Conservation (phyloP, 805 yeast species). For the Kodamaea neixiangensis region DNA sequence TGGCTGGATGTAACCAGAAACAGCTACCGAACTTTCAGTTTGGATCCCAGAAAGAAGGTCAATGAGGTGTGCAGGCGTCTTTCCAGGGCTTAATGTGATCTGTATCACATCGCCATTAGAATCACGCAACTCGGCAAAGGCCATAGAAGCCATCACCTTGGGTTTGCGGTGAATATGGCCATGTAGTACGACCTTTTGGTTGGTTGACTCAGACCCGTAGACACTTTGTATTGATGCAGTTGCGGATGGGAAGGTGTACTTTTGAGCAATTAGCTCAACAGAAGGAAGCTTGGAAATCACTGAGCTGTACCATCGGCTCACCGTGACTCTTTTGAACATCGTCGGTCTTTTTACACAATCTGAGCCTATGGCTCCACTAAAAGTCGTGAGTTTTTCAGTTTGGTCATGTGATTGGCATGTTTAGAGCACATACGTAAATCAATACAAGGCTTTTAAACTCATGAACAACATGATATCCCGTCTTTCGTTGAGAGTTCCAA, state of each 20-base stretch:
- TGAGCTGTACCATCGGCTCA: neutral
- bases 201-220: neutral
- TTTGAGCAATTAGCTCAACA: slow-evolving; percentile 2
- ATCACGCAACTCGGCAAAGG: slow-evolving; percentile 79
- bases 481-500: neutral
- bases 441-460: neutral
- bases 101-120: slow-evolving; percentile 67
- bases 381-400: neutral
- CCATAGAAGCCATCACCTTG: slow-evolving; percentile 63
- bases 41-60: slow-evolving; percentile 50
- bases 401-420: neutral
- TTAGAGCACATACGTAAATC: too few relatives aligned
- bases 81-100: slow-evolving; percentile 42
- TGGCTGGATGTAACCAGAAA: slow-evolving; percentile 54
- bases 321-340: neutral
- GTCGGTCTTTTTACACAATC: neutral
- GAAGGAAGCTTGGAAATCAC: neutral
- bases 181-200: slow-evolving; percentile 49
- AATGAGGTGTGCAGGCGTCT: slow-evolving; percentile 36
- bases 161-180: slow-evolving; percentile 89
- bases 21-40: slow-evolving; percentile 70
- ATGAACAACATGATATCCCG: neutral
- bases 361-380: neutral
- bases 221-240: neutral
- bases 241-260: slow-evolving; percentile 7